Conservation (phyloP, 1,284 basidiomycete genomes). For the Apiotrichum brassicae region DNA sequence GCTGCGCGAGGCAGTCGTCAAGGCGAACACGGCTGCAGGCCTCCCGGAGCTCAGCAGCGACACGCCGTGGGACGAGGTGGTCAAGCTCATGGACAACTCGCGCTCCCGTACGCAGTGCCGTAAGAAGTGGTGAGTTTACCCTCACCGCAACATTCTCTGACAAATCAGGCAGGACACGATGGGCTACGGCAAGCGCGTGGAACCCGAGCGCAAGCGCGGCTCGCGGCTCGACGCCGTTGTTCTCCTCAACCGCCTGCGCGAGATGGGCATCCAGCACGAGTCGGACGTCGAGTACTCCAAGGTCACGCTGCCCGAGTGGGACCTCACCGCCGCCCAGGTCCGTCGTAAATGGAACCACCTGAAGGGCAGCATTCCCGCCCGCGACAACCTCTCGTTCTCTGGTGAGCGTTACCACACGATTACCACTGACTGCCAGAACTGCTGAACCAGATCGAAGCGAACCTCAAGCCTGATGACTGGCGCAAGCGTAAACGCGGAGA, state of each 20-base stretch:
- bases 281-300: constrained; percentile 7
- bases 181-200: constrained; percentile 1
- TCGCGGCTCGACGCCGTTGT: constrained; percentile 4
- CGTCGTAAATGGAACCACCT: constrained; percentile 9
- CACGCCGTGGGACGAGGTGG: constrained; percentile 30
- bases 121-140: constrained; percentile 3
- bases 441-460: constrained; percentile 7
- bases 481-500: neutral
- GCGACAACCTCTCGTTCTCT: constrained; percentile 2
- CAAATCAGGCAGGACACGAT: constrained; percentile 7
- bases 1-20: constrained; percentile 19
- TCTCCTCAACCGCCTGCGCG: constrained; percentile 10
- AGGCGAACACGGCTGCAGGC: constrained; percentile 19
- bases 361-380: neutral
- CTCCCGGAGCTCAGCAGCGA: constrained; percentile 17
- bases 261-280: constrained; percentile 11
- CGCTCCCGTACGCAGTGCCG: constrained; percentile 3
- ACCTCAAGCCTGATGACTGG: neutral
- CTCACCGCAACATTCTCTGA: neutral
- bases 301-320: constrained; percentile 8
- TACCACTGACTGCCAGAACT: constrained; percentile 3
- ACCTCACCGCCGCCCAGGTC: constrained; percentile 9
- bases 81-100: constrained; percentile 14
- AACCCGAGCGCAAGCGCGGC: neutral
- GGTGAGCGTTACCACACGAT: neutral